These are phyloP conservation scores for Leccinellum rugosiceps DNA, from an alignment of 768 basidiomycete species.

Conservation along the genomic window DNA sequence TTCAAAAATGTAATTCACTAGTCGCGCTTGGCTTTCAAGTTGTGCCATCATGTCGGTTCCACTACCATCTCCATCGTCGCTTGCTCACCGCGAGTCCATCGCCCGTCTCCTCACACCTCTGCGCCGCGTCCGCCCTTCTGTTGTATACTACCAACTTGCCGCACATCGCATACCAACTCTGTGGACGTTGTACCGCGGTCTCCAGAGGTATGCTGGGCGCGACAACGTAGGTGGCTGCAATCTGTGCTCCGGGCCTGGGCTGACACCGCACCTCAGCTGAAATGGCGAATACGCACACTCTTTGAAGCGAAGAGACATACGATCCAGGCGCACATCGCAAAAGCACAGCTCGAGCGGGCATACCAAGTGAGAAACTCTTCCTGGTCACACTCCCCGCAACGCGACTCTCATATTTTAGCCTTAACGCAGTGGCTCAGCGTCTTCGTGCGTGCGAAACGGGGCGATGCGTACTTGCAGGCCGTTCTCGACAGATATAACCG, in stretches of 20 bases:
- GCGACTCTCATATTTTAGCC: not conserved
- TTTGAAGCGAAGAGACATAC: constrained; percentile 51
- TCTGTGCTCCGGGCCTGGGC: not conserved
- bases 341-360: constrained; percentile 43
- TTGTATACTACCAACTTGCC: constrained; percentile 64
- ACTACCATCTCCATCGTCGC: constrained; percentile 29
- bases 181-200: constrained; percentile 72
- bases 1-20: no score
- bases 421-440: constrained; percentile 49
- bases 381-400: not conserved
- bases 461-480: constrained; percentile 43
- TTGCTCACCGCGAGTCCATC: constrained; percentile 51
- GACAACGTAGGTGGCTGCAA: constrained; percentile 41
- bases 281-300: constrained; percentile 49
- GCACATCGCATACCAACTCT: constrained; percentile 76
- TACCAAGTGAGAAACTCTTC: constrained; percentile 47
- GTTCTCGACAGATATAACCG: constrained; percentile 57
- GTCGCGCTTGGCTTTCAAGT: not conserved
- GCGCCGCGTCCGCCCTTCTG: constrained; percentile 54
- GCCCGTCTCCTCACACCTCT: constrained; percentile 53
- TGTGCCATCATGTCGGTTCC: constrained; percentile 13
- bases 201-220: constrained; percentile 54
- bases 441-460: constrained; percentile 51
- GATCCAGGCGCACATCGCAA: constrained; percentile 53
- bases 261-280: constrained; percentile 42